Conservation (phyloP, 805 yeast genomes). For the Starmerella bacillaris region DNA sequence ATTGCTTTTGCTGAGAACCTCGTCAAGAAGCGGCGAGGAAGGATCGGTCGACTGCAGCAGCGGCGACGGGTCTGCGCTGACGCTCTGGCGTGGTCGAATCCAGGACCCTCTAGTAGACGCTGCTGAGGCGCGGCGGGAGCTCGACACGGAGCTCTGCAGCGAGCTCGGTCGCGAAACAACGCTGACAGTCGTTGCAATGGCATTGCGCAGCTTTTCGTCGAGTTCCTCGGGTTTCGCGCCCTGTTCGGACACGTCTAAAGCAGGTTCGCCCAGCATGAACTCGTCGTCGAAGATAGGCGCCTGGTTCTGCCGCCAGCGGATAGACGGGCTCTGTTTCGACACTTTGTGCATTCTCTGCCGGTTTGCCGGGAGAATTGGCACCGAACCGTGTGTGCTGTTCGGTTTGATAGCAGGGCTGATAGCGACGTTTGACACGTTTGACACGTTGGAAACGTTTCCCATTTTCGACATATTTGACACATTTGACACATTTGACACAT, state of each 20-base stretch:
- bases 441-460: no score
- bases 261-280: constrained; percentile 13
- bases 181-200: constrained; percentile 10
- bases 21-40: constrained; percentile 12
- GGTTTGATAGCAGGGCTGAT: no score
- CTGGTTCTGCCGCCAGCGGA: constrained; percentile 5
- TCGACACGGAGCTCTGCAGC: constrained; percentile 1
- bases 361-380: no score
- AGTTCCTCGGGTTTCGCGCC: constrained; percentile 6
- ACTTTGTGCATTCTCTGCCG: constrained; percentile 6
- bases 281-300: constrained; percentile 8
- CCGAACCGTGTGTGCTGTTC: no score
- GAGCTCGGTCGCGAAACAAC: constrained; percentile 4
- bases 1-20: constrained; percentile 26
- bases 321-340: constrained; percentile 9
- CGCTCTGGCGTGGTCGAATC: constrained; percentile 7
- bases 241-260: constrained; percentile 4
- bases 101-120: constrained; percentile 9
- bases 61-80: constrained; percentile 8
- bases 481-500: no score
- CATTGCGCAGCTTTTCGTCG: constrained; percentile 12
- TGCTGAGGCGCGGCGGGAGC: constrained; percentile 7
- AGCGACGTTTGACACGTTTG: no score
- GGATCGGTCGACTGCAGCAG: background rate
- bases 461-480: no score